Percentiles rank a stretch among this genome's conserved stretches.
phyloP scores from a whole-genome alignment of 2,329 filamentous ascomycete genomes.

The Fusarium fracticaudum region DNA sequence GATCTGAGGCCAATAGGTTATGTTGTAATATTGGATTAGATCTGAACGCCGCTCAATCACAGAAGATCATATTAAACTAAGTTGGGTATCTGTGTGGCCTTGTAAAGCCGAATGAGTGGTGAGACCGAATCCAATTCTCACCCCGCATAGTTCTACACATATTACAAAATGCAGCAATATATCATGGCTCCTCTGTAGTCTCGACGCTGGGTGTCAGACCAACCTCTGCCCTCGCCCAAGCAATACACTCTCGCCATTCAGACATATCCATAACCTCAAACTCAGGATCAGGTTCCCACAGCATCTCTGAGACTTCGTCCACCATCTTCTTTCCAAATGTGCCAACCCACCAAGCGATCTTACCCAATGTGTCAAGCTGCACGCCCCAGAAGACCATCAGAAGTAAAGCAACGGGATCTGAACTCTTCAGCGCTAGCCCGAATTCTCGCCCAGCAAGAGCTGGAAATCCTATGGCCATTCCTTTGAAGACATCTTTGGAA shows the following conservation, averaged over 20 bases:
- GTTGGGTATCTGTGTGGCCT: not conserved
- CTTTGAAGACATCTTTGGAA: conserved; percentile 43
- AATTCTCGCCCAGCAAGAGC: conserved; percentile 45
- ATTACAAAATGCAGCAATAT: not conserved
- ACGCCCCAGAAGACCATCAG: conserved; percentile 52
- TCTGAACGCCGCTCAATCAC: not conserved
- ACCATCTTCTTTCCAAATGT: conserved; percentile 38
- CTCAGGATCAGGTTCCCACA: conserved; percentile 1
- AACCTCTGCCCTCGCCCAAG: conserved; percentile 36
- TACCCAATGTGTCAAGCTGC: conserved; percentile 41
- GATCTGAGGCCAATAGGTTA: not conserved
- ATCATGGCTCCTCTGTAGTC: not conserved
- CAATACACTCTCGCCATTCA: conserved; percentile 33
- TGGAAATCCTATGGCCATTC: conserved; percentile 47
- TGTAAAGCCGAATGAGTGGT: not conserved
- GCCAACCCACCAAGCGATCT: conserved; percentile 40
- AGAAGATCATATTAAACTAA: not conserved
- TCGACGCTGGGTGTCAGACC: not conserved
- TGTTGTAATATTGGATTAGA: not conserved
- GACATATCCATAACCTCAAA: not conserved
- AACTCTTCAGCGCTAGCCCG: conserved; percentile 40
- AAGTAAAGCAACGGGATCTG: conserved; percentile 50
- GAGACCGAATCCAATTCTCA: not conserved
- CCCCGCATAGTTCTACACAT: not conserved
- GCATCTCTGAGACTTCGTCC: conserved; percentile 26